phyloP scores from a whole-genome alignment of 2,329 filamentous ascomycete species.

The Alternaria longipes region DNA sequence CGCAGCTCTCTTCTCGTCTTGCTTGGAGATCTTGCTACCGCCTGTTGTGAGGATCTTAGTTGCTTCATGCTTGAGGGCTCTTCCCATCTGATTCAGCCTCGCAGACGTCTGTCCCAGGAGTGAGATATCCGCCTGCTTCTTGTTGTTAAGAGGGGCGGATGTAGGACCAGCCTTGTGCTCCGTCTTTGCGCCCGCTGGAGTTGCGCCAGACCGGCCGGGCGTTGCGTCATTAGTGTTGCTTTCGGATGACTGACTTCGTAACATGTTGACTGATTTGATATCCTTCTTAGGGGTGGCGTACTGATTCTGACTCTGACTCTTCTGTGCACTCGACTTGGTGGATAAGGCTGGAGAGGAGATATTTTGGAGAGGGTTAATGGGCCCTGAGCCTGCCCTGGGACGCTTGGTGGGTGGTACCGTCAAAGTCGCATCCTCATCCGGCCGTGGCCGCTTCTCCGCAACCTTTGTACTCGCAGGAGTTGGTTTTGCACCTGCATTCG shows the following conservation, averaged over 20 bases:
- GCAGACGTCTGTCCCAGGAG: conserved; percentile 51
- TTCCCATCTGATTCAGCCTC: conserved; percentile 54
- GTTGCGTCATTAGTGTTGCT: conserved; percentile 47
- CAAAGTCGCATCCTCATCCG: conserved; percentile 40
- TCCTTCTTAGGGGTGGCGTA: conserved; percentile 51
- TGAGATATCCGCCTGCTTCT: conserved; percentile 46
- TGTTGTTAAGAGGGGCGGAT: conserved; percentile 43
- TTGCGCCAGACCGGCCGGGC: conserved; percentile 45
- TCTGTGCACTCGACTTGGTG: conserved; percentile 43
- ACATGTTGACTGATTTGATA: conserved; percentile 46
- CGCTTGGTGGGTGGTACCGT: conserved; percentile 43
- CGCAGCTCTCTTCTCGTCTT: conserved; percentile 51
- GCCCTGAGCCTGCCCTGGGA: conserved; percentile 40
- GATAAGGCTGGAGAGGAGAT: conserved; percentile 42
- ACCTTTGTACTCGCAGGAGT: conserved; percentile 24
- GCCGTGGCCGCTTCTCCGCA: conserved; percentile 48
- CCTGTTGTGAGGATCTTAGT: conserved; percentile 43
- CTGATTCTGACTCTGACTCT: conserved; percentile 33
- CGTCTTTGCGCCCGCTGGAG: conserved; percentile 36
- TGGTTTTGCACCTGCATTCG: conserved; percentile 20
- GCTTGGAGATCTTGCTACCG: conserved; percentile 36
- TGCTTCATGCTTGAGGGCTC: conserved; percentile 58
- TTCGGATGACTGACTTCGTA: conserved; percentile 47
- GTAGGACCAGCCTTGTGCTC: conserved; percentile 39
- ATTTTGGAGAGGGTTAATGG: conserved; percentile 44